Evolutionary conservation across 1,284 basidiomycete species (phyloP), one percentile per base, ranked within the genome.

Genomic region (Leccinum variabile): DNA sequence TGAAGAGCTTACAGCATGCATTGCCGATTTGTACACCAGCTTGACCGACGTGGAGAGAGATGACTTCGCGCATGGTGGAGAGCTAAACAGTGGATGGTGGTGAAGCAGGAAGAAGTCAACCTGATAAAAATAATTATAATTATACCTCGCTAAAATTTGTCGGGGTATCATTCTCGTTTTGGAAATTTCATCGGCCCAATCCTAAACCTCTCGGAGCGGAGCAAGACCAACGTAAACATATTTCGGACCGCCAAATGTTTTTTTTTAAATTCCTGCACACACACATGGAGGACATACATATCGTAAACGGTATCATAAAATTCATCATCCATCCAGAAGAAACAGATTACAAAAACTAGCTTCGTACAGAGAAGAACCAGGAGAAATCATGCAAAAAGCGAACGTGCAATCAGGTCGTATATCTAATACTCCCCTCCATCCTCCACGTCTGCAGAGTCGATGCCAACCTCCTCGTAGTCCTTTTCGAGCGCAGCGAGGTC

Each of bases 401-500:
- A 65, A 65, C 44, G 62, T 58, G 58, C 57, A 59, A 57, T 55
- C 65, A 57, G 13, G 33, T 10, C 0, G 53, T 53, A 28, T 52
- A 53, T 68, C 68, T 85, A 92, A 79, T 92, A 92, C 77, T 92
- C 90, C 66, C 82, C 88, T 67, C 83, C 88, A 75, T 89, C 88
- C 74, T 93, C 94, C 33, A 80, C 86, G 65, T 94, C 93, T 54
- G 90, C 91, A 58, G 92, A 92, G 82, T 96, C 94, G 63, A 92
- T 89, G 71, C 94, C 94, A 76, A 97, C 95, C 79, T 96, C 94
- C 78, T 95, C 93, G 75, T 96, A 97, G 72, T 96, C 94, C 81
- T 97, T 97, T 84, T 98, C 96, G 64, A 98, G 87, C 14, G 96
- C 96, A 46, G 96, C 96, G 64, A 98, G 88, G 78, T 98, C 96